Base-by-base conservation (phyloP, 176 grass and related monocot species). In the Tuctoria greenei region DNA sequence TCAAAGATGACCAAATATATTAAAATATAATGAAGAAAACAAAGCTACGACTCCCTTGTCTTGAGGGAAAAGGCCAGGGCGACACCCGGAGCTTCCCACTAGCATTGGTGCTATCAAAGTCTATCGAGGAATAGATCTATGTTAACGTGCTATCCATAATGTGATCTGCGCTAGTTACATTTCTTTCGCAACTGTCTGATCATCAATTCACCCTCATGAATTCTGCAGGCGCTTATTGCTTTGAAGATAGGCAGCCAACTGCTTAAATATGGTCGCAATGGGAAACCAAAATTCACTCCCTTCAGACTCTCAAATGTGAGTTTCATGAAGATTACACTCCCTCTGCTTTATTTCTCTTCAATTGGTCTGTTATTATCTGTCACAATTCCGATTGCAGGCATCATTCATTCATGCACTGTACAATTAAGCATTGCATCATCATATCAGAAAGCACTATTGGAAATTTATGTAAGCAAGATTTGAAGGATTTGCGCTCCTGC, bases 181-280 rank as follows among this genome's bases (percentile, higher is more conserved):
- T 25, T 44, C 35, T n/a, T 61, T 87, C 62, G 50, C 24, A 38
- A 16, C 43, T 77, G n/a, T 36, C 10, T 68, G 49, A 50, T n/a
- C n/a, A n/a, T n/a, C n/a, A n/a, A n/a, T n/a, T 78, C 79, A 36
- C 61, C 61, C 42, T 67, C 25, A 73, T 79, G 43, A 10, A 61
- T 63, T 69, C 43, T 75, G 11, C 73, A 93, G 95, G 91, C 84
- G 18, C 82, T 90, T 73, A 61, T 90, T 88, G 91, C 88, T 89
- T 68, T 97, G 41, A 97, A 93, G 81, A 97, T 93, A 88, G 95
- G 95, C 28, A 68, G 91, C 76, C 86, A 93, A 23, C 83, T 97
- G 70, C 91, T 97, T 76, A 97, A 97, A 86, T 97, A 93, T 65
- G 88, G 91, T 51, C 88, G 95, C 54, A 93, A 97, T 72, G 91